A percentile compares a stretch with the other conserved stretches of the same genome.
Evolutionary conservation across 2,329 filamentous ascomycete species (phyloP).

Genomic region (Paecilomyces sp.): DNA sequence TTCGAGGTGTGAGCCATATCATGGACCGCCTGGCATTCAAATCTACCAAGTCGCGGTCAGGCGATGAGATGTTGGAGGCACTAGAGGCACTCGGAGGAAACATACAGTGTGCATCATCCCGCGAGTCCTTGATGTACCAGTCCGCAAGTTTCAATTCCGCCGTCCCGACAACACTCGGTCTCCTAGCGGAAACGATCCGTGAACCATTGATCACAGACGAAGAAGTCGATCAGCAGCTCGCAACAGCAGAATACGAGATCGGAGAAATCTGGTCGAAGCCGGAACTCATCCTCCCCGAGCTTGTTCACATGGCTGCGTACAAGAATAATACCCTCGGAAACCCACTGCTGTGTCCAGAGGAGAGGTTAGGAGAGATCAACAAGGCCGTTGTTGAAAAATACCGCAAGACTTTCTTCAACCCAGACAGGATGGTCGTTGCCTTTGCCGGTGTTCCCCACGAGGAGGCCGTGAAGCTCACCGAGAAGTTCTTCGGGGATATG

Average conservation of each 20-base stretch:
- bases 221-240: conserved; percentile 79
- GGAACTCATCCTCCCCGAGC: conserved; percentile 87
- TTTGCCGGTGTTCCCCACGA: conserved; percentile 86
- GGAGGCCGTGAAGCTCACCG: conserved; percentile 69
- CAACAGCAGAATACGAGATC: conserved; percentile 92
- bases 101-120: conserved; percentile 90
- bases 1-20: conserved; percentile 90
- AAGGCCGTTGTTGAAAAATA: conserved; percentile 69
- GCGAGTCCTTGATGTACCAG: conserved; percentile 98
- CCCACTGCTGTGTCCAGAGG: conserved; percentile 81
- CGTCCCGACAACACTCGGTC: conserved; percentile 70
- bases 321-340: conserved; percentile 95
- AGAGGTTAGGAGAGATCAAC: conserved; percentile 70
- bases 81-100: conserved; percentile 88
- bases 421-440: conserved; percentile 86
- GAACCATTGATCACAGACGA: conserved; percentile 76
- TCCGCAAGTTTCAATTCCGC: conserved; percentile 94
- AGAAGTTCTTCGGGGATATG: conserved; percentile 93
- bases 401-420: conserved; percentile 73
- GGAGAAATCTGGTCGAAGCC: conserved; percentile 97
- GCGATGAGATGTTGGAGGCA: conserved; percentile 79
- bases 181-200: conserved; percentile 90
- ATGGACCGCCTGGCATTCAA: conserved; percentile 96
- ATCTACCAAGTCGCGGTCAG: conserved; percentile 61
- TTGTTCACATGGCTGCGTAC: conserved; percentile 92